A percentile compares a stretch with the other conserved stretches of the same genome.
phyloP scores from a whole-genome alignment of 352 stramenopile species.

The Globisporangium canariense region DNA sequence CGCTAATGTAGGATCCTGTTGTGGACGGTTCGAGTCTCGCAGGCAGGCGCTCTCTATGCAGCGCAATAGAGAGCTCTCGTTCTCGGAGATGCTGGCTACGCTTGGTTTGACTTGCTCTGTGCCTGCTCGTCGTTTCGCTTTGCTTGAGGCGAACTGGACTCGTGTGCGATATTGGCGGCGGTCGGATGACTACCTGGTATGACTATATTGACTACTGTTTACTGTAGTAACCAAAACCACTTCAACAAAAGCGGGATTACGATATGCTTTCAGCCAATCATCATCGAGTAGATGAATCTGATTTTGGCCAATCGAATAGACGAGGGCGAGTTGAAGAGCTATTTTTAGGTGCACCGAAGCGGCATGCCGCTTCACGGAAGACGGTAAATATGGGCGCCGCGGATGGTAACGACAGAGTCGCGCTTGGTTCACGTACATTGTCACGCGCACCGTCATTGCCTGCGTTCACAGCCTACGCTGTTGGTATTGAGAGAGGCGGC shows the following conservation, averaged over 20 bases:
- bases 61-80: neutral
- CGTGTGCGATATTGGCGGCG: neutral
- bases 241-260: neutral
- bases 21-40: neutral
- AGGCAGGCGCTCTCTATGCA: neutral
- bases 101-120: neutral
- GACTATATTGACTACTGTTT: neutral
- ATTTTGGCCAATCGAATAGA: neutral
- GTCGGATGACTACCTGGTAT: neutral
- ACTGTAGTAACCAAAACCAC: neutral
- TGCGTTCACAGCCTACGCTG: neutral
- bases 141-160: conserved; percentile 5
- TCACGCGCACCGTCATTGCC: neutral
- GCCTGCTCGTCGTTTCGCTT: neutral
- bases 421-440: neutral
- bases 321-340: neutral
- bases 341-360: neutral
- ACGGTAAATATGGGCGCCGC: neutral
- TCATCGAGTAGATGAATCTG: neutral
- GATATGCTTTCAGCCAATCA: neutral
- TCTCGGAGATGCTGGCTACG: neutral
- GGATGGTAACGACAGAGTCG: conserved; percentile 2
- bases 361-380: neutral
- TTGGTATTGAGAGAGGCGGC: neutral
- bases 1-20: neutral